Base-by-base conservation (phyloP, 305 asterid species). In the Fraxinus velutina region DNA sequence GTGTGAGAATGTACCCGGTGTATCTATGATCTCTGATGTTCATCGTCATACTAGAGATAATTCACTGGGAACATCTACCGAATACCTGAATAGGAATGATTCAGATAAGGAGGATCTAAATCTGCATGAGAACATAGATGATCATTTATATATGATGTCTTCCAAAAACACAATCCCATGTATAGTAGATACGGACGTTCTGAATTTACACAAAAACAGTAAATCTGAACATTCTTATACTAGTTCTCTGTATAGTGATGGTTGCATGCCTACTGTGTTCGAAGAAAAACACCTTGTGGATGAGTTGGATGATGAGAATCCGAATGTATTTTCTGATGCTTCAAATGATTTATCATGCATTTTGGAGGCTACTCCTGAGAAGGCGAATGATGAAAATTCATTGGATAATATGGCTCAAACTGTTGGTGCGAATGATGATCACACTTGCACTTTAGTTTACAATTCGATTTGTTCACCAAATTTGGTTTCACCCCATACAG, bases 291-390 rank as follows among this genome's bases (percentile, higher is more conserved):
- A 77, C 37, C 82, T 81, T 55, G 21, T 52, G 64, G 80, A 71
- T 76, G 89, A 71, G 75, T 82, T 80, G 62, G 88, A 78, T 84
- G 75, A 83, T 76, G 90, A 83, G 88, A 83, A 81, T 64, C 88
- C 85, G 82, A 84, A 84, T 86, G 80, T 81, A 73, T 76, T 70
- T 77, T 77, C 72, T 81, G 86, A 82, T 79, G 83, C 86, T 82
- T 85, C 82, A 62, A 82, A 87, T 64, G 78, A 71, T 47, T 64
- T 74, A 24, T 82, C 87, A 21, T 62, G 42, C 80, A 80, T 79
- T 75, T 24, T 19, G 84, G 88, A 84, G 74, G 81, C 85, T 80
- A 73, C 88, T 85, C 84, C 60, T 73, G 87, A 47, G 22, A 78
- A 80, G 78, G 80, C 79, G 64, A 80, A 74, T 0, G 70, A 50